Evolutionary conservation across 139 green algal genomes (phyloP), one percentile per base, ranked within the genome.

Genomic region (Chlorella sp.): DNA sequence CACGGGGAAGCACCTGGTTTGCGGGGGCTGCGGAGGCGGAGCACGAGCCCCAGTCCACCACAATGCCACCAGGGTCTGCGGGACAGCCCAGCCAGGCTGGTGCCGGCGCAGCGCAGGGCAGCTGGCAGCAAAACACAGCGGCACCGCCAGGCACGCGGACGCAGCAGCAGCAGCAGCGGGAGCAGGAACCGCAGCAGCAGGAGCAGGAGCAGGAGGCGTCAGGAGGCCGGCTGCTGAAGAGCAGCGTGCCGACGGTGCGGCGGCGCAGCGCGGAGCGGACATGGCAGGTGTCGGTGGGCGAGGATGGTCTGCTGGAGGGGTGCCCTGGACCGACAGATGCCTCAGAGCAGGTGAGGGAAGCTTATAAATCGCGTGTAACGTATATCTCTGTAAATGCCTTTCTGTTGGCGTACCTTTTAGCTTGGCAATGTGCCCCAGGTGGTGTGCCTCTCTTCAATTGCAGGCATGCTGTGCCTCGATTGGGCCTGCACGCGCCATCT

Each of bases 1-100:
- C 91, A 11, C 88, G 95, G 14, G 94, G 89, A 40, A 93, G 88
- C 80, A 76, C 4, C 40, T 97, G 95, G 95, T 92, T 86, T 77
- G 91, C 95, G 26, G 91, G 91, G 4, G 77, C 78, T 1, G 78
- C 39, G 37, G 86, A 90, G 37, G 53, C 28, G 34, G 66, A 2
- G 24, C 37, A 57, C 9, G 48, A 57, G 9, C 48, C 48, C 48
- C 5, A 57, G 7, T 9, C 48, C 48, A 9, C 48, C 48, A 57
- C 48, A 5, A 5, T 9, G 9, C 48, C 48, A 57, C 48, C 48
- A 57, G 48, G 48, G 48, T 57, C 48, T 57, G 48, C 48, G 7
- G 48, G 48, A 16, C 48, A 57, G 48, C 48, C 48, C 48, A 57
- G 48, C 48, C 48, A 57, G 48, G 30, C 26, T 19, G 2, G 22